Conservation (phyloP, 2,329 filamentous ascomycete species). For the Alternaria longipes region DNA sequence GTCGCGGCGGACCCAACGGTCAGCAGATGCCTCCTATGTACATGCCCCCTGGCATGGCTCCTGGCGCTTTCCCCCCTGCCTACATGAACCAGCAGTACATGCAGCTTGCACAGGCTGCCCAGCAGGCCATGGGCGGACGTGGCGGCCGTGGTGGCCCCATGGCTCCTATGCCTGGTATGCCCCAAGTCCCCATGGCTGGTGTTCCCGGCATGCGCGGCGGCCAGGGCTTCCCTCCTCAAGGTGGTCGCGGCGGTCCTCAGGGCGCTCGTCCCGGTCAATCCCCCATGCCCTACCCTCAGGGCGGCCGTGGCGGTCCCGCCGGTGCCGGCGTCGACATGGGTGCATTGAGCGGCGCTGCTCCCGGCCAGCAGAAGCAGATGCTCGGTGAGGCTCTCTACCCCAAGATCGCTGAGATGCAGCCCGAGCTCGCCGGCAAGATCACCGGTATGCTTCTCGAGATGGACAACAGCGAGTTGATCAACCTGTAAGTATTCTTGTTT, state of each 20-base stretch:
- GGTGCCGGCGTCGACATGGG: constrained; percentile 59
- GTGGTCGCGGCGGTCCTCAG: constrained; percentile 49
- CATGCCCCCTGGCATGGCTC: constrained; percentile 71
- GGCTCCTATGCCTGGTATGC: constrained; percentile 72
- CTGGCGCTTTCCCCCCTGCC: constrained; percentile 75
- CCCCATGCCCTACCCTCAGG: constrained; percentile 46
- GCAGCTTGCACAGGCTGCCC: constrained; percentile 77
- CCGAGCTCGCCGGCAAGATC: constrained; percentile 97
- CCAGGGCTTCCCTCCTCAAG: constrained; percentile 52
- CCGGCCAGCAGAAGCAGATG: constrained; percentile 95
- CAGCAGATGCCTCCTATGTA: constrained; percentile 92
- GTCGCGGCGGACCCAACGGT: constrained; percentile 77
- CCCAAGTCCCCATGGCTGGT: constrained; percentile 70
- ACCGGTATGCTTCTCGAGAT: constrained; percentile 99
- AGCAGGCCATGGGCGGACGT: constrained; percentile 64
- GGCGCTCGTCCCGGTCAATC: constrained; percentile 46
- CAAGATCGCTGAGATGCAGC: constrained; percentile 95
- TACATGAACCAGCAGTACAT: constrained; percentile 81
- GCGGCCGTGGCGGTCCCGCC: constrained; percentile 34
- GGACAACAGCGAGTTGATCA: constrained; percentile 94
- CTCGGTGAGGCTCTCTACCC: constrained; percentile 97
- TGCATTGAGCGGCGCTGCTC: constrained; percentile 62
- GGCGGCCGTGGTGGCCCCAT: constrained; percentile 71
- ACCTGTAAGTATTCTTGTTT: constrained; percentile 77
- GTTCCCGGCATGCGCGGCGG: constrained; percentile 55